Percentiles rank a stretch among this genome's conserved stretches.
These are phyloP conservation scores for Coniferiporia weirii DNA, from an alignment of 1,284 basidiomycete species.

Conservation along the genomic window DNA sequence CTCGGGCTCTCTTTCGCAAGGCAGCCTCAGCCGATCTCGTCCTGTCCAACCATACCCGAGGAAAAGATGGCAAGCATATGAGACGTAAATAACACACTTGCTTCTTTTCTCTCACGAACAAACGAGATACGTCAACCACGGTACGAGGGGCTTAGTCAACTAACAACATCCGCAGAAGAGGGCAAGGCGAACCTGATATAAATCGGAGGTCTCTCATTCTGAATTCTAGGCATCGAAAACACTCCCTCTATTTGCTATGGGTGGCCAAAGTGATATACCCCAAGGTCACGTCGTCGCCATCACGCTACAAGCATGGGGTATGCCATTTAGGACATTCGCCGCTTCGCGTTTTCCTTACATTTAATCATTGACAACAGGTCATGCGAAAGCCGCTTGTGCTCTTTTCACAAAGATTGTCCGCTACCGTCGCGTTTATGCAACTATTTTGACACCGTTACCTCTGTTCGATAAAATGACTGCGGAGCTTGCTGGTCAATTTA, in stretches of 20 bases:
- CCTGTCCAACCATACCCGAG: not conserved
- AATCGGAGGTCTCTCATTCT: not conserved
- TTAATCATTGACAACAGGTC: not conserved
- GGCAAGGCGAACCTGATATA: not conserved
- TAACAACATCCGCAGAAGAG: not conserved
- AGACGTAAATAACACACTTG: not conserved
- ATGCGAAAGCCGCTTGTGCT: slow-evolving; percentile 10
- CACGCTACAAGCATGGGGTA: slow-evolving; percentile 7
- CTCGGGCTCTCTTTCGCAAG: not conserved
- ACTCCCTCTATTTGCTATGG: not conserved
- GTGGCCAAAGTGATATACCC: not conserved
- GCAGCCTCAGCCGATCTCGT: not conserved
- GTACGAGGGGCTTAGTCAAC: not conserved
- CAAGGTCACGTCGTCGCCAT: slow-evolving; percentile 7
- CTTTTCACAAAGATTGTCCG: slow-evolving; percentile 4
- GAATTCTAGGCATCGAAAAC: not conserved
- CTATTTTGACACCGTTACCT: slow-evolving; percentile 1
- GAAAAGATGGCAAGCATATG: not conserved
- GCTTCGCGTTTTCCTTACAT: not conserved
- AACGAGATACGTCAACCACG: not conserved
- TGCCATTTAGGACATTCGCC: not conserved
- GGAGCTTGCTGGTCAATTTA: slow-evolving; percentile 4
- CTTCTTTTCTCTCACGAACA: not conserved
- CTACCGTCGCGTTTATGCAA: not conserved
- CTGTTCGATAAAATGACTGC: not conserved